These are phyloP conservation scores for Aphanomyces cochlioides DNA, from an alignment of 352 stramenopile species.

Conservation along the genomic window DNA sequence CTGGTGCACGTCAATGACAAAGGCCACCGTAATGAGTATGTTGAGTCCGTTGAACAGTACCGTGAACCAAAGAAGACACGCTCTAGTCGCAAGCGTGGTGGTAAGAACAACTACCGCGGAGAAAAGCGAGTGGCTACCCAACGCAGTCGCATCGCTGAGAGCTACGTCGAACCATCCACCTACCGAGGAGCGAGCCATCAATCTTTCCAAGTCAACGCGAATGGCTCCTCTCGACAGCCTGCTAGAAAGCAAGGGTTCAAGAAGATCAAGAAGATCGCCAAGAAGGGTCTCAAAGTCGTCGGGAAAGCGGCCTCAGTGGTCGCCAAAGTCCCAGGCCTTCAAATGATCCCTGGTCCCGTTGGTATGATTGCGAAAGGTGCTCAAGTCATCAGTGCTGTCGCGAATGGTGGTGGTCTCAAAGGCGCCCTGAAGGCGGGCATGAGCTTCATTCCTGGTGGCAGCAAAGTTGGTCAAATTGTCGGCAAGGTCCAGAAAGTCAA, in stretches of 20 bases:
- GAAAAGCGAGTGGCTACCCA: no score
- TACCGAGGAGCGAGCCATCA: no score
- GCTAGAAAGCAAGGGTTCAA: background rate
- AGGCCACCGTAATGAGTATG: no score
- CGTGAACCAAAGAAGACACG: no score
- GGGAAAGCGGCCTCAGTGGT: background rate
- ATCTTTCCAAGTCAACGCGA: no score
- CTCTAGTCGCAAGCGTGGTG: no score
- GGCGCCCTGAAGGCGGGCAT: background rate
- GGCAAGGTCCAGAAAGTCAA: conserved; percentile 12
- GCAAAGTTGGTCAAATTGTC: background rate
- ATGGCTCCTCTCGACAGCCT: no score
- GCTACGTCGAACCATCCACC: no score
- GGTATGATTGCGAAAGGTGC: background rate
- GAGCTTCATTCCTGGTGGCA: conserved; percentile 1
- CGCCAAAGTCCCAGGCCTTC: background rate
- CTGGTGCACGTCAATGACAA: no score
- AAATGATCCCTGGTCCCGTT: conserved; percentile 4
- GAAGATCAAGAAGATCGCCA: conserved; percentile 2
- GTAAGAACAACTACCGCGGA: no score
- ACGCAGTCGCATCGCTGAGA: no score
- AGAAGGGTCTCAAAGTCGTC: conserved; percentile 13
- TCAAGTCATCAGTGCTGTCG: background rate
- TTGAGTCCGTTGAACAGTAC: no score
- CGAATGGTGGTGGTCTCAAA: background rate